phyloP scores from a whole-genome alignment of 139 green algal genomes.

The Chlamydomonas sphaeroides region DNA sequence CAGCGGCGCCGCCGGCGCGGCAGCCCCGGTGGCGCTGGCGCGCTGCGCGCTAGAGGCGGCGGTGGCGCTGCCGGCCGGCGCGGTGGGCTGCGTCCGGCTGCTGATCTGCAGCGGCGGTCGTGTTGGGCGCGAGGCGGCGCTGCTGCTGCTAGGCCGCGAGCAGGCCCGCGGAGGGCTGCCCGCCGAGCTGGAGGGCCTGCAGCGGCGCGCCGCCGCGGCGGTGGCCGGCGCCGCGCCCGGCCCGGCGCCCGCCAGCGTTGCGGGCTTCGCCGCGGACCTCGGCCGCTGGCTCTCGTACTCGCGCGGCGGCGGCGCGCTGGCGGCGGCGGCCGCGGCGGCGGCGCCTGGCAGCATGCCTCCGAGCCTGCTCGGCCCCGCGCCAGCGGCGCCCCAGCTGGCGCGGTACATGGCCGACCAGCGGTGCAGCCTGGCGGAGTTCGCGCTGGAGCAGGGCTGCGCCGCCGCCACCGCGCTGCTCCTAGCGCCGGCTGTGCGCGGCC shows the following conservation, averaged over 20 bases:
- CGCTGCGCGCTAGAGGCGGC: too few species aligned
- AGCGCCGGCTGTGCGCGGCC: too few species aligned
- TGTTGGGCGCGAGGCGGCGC: not conserved
- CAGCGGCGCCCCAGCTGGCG: not conserved
- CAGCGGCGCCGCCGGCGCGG: too few species aligned
- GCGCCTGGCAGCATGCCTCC: not conserved
- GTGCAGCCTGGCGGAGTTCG: conserved; percentile 2
- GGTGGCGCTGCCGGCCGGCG: not conserved
- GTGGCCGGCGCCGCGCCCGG: not conserved
- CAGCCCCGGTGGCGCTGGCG: not conserved
- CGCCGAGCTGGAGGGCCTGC: conserved; percentile 16
- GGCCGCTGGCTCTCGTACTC: conserved; percentile 30
- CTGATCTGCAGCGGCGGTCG: not conserved
- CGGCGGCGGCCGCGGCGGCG: not conserved
- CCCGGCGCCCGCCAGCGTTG: not conserved
- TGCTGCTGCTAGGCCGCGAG: not conserved
- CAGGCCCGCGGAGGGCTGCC: not conserved
- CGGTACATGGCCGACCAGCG: not conserved
- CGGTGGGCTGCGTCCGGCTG: not conserved
- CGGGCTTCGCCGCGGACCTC: not conserved
- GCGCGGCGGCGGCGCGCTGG: not conserved
- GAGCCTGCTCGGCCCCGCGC: not conserved
- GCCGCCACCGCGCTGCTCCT: not conserved
- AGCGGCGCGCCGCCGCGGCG: not conserved
- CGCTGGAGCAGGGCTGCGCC: conserved; percentile 12